Evolutionary conservation across 768 basidiomycete genomes (phyloP).

Genomic region (Dictyophora rubrovolvata): DNA sequence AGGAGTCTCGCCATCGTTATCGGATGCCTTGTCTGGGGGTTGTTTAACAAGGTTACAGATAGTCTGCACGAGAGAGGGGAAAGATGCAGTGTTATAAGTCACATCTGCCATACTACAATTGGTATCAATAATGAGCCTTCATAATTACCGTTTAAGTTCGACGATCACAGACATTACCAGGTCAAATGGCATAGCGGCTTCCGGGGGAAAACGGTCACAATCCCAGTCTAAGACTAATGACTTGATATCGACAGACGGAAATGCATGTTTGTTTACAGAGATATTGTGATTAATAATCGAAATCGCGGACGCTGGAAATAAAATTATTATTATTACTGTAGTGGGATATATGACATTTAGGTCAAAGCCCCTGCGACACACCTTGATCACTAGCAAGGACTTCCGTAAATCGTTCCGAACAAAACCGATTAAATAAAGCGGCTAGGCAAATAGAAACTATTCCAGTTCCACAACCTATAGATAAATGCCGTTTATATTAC

Average conservation of each 20-base stretch:
- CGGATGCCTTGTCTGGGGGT: constrained; percentile 16
- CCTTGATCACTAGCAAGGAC: constrained; percentile 65
- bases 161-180: constrained; percentile 53
- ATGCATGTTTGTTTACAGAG: constrained; percentile 24
- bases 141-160: not conserved
- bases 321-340: not conserved
- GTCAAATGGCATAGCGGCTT: constrained; percentile 35
- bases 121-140: not conserved
- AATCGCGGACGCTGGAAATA: constrained; percentile 60
- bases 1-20: constrained; percentile 11
- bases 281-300: constrained; percentile 71
- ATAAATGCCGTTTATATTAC: not conserved
- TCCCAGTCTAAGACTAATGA: constrained; percentile 69
- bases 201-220: constrained; percentile 38
- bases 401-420: constrained; percentile 12
- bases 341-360: not conserved
- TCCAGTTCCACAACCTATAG: constrained; percentile 73
- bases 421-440: constrained; percentile 26
- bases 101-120: constrained; percentile 80
- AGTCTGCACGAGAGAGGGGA: constrained; percentile 66
- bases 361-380: constrained; percentile 26
- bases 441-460: constrained; percentile 64
- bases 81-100: constrained; percentile 82
- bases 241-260: constrained; percentile 23
- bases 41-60: constrained; percentile 37